phyloP scores from a whole-genome alignment of 257 asterid genomes.

The Plectranthus barbatus region DNA sequence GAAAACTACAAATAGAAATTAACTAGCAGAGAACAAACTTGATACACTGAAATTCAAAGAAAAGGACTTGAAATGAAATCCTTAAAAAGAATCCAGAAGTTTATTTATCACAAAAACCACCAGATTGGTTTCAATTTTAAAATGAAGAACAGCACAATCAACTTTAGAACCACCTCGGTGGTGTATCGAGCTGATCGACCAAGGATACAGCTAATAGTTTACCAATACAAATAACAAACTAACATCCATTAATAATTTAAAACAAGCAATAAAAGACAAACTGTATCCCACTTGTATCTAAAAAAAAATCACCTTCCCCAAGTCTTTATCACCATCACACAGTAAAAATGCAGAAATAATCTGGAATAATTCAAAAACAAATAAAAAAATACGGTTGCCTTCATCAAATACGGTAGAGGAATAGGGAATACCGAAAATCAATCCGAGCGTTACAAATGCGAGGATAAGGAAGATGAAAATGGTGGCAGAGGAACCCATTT shows the following conservation, averaged over 20 bases:
- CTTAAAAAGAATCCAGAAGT: not conserved
- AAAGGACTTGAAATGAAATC: not conserved
- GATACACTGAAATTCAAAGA: not conserved
- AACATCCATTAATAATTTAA: not conserved
- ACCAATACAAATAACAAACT: not conserved
- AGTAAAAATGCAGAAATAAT: not conserved
- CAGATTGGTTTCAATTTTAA: not conserved
- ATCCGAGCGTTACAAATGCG: conserved; percentile 58
- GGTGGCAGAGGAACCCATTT: conserved; percentile 24
- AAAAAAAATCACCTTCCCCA: not conserved
- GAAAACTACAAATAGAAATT: not conserved
- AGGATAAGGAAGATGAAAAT: conserved; percentile 60
- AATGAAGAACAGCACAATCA: not conserved
- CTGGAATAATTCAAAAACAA: not conserved
- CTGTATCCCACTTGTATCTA: not conserved
- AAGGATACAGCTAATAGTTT: not conserved
- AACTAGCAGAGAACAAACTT: not conserved
- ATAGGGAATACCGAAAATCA: conserved; percentile 52
- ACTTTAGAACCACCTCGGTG: not conserved
- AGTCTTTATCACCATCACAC: not conserved
- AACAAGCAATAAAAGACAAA: not conserved
- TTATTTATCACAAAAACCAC: not conserved
- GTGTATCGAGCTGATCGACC: not conserved
- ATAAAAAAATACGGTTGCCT: not conserved
- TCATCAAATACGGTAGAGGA: not conserved